These are phyloP conservation scores for Wakefieldia striispora DNA, from an alignment of 768 basidiomycete species.

Conservation along the genomic window DNA sequence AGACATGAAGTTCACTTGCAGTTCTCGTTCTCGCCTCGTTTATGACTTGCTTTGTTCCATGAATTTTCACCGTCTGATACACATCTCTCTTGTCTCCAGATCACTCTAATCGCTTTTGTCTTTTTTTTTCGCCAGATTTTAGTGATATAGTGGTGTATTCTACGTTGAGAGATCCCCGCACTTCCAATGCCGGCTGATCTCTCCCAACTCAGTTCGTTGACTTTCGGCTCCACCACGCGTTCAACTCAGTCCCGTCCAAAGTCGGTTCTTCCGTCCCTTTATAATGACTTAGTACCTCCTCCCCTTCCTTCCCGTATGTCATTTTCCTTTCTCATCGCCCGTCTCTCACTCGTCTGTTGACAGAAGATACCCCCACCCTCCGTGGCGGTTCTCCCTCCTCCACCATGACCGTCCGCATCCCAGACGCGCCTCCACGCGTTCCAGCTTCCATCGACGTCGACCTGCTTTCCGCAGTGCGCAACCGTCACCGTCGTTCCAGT, in stretches of 20 bases:
- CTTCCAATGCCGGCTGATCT: constrained; percentile 24
- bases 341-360: constrained; percentile 31
- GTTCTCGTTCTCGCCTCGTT: constrained; percentile 21
- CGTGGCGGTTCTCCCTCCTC: constrained; percentile 29
- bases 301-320: constrained; percentile 23
- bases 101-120: constrained; percentile 6
- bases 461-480: neutral
- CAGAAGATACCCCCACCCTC: constrained; percentile 14
- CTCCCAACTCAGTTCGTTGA: constrained; percentile 14
- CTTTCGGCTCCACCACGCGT: constrained; percentile 17
- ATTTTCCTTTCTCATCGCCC: constrained; percentile 9
- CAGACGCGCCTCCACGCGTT: constrained; percentile 23
- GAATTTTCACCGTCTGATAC: constrained; percentile 27
- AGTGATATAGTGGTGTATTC: constrained; percentile 18
- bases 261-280: constrained; percentile 8
- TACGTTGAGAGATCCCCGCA: constrained; percentile 1
- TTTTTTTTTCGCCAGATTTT: neutral
- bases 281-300: constrained; percentile 19
- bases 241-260: constrained; percentile 10
- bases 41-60: constrained; percentile 30
- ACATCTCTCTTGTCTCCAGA: constrained; percentile 16
- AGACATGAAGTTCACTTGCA: constrained; percentile 24
- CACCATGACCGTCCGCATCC: constrained; percentile 27
- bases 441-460: constrained; percentile 10
- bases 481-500: constrained; percentile 36